A percentile compares a stretch with the other conserved stretches of the same genome.
Evolutionary conservation across 73 alveolate species (phyloP).

Genomic region (Paramecium sexaurelia): DNA sequence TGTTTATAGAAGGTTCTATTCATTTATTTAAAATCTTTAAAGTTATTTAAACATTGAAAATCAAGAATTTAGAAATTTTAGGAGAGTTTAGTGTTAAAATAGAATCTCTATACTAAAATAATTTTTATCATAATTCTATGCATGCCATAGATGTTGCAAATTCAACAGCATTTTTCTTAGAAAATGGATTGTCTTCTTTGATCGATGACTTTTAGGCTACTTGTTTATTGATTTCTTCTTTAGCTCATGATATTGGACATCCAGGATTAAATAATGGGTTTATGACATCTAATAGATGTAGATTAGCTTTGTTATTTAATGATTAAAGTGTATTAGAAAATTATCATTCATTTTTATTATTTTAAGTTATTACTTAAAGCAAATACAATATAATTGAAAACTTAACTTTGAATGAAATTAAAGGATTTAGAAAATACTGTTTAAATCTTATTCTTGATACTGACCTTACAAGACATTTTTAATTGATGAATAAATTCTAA

Average conservation of each 20-base stretch:
- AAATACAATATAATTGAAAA: background rate
- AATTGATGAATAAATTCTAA: slow-evolving; percentile 39
- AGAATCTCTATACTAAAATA: slow-evolving; percentile 25
- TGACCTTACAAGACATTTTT: slow-evolving; percentile 27
- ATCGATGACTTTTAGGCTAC: slow-evolving; percentile 55
- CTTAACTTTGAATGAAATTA: background rate
- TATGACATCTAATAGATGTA: slow-evolving; percentile 63
- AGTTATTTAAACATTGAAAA: background rate
- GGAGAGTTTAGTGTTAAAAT: slow-evolving; percentile 38
- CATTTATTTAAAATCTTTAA: background rate
- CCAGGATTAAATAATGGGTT: slow-evolving; percentile 76
- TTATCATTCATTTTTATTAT: slow-evolving; percentile 67
- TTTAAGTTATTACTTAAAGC: background rate
- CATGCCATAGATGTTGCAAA: slow-evolving; percentile 60
- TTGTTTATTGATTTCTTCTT: slow-evolving; percentile 56
- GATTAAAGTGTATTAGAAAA: slow-evolving; percentile 79
- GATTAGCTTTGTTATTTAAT: slow-evolving; percentile 69
- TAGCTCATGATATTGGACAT: slow-evolving; percentile 74
- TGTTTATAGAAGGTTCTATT: background rate
- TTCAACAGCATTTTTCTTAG: slow-evolving; percentile 33
- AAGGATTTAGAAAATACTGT: slow-evolving; percentile 51
- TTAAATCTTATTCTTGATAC: slow-evolving; percentile 17
- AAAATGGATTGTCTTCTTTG: slow-evolving; percentile 21
- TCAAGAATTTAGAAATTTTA: background rate
- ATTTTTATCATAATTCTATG: slow-evolving; percentile 50